Conservation (phyloP, 2,329 filamentous ascomycete genomes). For the Claviceps sp. region DNA sequence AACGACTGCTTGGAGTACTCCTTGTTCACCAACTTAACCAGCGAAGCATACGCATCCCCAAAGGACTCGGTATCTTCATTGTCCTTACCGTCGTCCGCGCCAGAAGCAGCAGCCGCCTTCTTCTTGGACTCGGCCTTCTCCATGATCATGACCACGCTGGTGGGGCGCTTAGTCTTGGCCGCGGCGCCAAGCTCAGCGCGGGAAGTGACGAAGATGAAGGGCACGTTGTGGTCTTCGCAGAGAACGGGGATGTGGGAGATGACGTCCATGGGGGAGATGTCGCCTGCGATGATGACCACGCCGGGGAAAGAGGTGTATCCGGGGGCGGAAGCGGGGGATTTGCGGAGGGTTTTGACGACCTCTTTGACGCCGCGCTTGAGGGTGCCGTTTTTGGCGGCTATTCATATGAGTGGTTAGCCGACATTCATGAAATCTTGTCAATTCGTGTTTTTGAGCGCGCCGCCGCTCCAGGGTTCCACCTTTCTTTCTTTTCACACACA, state of each 20-base stretch:
- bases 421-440: background rate
- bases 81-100: slow-evolving; percentile 25
- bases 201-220: slow-evolving; percentile 88
- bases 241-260: slow-evolving; percentile 96
- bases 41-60: slow-evolving; percentile 47
- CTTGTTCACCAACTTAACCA: slow-evolving; percentile 54
- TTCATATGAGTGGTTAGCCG: background rate
- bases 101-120: slow-evolving; percentile 28
- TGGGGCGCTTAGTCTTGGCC: slow-evolving; percentile 89
- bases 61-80: slow-evolving; percentile 44
- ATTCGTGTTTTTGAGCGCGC: background rate
- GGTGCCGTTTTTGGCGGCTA: slow-evolving; percentile 87
- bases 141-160: slow-evolving; percentile 84
- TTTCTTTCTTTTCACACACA: background rate
- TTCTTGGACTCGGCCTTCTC: slow-evolving; percentile 39
- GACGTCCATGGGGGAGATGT: slow-evolving; percentile 97
- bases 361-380: slow-evolving; percentile 98
- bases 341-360: slow-evolving; percentile 95
- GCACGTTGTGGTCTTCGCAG: slow-evolving; percentile 95
- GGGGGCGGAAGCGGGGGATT: slow-evolving; percentile 61
- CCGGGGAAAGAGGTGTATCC: slow-evolving; percentile 50
- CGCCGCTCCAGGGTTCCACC: background rate
- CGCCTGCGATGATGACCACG: slow-evolving; percentile 84
- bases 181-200: slow-evolving; percentile 89
- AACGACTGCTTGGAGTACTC: slow-evolving; percentile 45